Percentiles rank a stretch among this genome's conserved stretches.
Evolutionary conservation across 169 alveolate species (phyloP).

Genomic region (Perkinsus marinus): DNA sequence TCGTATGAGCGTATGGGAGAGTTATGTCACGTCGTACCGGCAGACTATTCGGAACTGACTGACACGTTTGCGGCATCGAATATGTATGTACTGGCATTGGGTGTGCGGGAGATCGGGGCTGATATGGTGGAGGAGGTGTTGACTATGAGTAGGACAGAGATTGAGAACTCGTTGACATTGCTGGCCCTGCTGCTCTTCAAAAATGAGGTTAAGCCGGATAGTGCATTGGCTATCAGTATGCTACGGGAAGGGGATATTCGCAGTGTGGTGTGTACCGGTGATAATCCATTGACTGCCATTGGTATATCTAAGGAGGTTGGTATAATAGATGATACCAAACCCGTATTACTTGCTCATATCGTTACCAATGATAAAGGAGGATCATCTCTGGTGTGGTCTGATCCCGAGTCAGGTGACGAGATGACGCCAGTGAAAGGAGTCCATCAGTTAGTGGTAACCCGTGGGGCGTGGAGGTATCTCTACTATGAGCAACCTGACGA

Average conservation of each 20-base stretch:
- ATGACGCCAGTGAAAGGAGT: too few relatives aligned
- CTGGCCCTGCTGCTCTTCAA: not conserved
- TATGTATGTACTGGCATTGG: too few relatives aligned
- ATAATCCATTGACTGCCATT: not conserved
- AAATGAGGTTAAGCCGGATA: constrained; percentile 8
- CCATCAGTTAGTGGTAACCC: too few relatives aligned
- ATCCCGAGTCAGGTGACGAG: too few relatives aligned
- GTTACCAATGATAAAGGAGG: not conserved
- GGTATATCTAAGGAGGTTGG: not conserved
- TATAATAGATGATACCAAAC: not conserved
- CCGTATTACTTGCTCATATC: not conserved
- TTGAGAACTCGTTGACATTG: not conserved
- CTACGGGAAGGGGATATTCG: constrained; percentile 43
- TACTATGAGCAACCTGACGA: too few relatives aligned
- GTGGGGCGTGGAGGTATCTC: too few relatives aligned
- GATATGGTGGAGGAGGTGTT: not conserved
- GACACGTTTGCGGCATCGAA: too few relatives aligned
- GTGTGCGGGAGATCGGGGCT: too few relatives aligned
- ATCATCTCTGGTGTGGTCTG: too few relatives aligned
- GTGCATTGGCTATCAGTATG: constrained; percentile 20
- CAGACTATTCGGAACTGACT: too few relatives aligned
- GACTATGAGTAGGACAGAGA: not conserved
- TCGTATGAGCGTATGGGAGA: too few relatives aligned
- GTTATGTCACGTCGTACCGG: too few relatives aligned
- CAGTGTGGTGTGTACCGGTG: constrained; percentile 20